A percentile compares a stretch with the other conserved stretches of the same genome.
Conservation (phyloP, 331 rosid species). For the Malus hybrid region DNA sequence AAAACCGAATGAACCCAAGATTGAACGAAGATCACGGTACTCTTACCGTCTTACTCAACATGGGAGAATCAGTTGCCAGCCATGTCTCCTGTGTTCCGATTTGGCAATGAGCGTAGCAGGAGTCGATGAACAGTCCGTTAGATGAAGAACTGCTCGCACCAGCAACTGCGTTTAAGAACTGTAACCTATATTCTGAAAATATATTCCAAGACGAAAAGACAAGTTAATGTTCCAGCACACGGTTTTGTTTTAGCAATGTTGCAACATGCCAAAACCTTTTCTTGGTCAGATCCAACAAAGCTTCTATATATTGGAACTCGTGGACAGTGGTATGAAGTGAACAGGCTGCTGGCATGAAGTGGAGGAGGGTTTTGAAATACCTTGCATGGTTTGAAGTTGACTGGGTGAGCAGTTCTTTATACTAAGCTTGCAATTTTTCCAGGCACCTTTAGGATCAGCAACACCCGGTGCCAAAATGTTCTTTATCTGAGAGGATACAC, state of each 20-base stretch:
- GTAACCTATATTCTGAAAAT: constrained; percentile 57
- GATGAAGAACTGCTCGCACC: constrained; percentile 28
- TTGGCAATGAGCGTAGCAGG: constrained; percentile 97
- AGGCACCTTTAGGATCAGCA: constrained; percentile 74
- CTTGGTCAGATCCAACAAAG: too few species aligned
- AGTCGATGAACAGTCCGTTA: constrained; percentile 66
- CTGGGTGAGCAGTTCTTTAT: constrained; percentile 62
- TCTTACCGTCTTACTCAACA: constrained; percentile 50
- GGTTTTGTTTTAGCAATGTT: neutral
- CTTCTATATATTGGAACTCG: too few species aligned
- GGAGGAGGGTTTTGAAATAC: constrained; percentile 12
- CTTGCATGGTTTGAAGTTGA: constrained; percentile 73
- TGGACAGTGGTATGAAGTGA: neutral
- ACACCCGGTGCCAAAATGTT: constrained; percentile 84
- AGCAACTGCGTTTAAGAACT: constrained; percentile 50
- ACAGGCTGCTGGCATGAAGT: neutral
- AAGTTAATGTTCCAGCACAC: neutral
- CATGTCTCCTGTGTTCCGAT: constrained; percentile 88
- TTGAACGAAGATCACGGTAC: neutral
- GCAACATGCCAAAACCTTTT: neutral
- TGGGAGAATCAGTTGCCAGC: constrained; percentile 68
- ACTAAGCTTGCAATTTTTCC: constrained; percentile 80
- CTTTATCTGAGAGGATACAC: constrained; percentile 51
- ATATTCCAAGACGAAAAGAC: neutral
- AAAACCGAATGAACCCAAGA: neutral